Base-by-base conservation (phyloP, 2,329 filamentous ascomycete genomes). In the Colletotrichum plurivorum region DNA sequence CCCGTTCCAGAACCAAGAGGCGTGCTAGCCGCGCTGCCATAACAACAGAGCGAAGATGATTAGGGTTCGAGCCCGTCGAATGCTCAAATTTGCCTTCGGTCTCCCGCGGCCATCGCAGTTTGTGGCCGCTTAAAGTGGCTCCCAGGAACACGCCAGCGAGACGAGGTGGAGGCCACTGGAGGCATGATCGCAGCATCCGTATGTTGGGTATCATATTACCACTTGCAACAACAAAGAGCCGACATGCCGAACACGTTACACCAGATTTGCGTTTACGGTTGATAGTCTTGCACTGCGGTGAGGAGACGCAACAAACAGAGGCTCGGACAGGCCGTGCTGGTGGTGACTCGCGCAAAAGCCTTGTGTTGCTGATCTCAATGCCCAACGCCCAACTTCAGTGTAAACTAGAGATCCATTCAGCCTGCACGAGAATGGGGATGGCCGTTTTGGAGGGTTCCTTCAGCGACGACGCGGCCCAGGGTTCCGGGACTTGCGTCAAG, bases 351-450 rank as follows among this genome's bases (percentile, higher is more conserved):
- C 49, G 57, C 41, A 22, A 22, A 57, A 56, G 51, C 45, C 56
- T 51, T 55, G 51, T 52, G 45, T 43, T 56, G 58, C 58, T 56
- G 58, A 67, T 63, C 64, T 63, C 64, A 31, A 43, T 63, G 64
- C 60, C 65, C 60, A 54, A 68, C 53, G 48, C 59, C 65, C 48
- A 43, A 58, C n/a, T 48, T 53, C 39, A 39, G 31, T 41, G 63
- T 36, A 57, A 63, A 8, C 25, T 2, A 53, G 15, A n/a, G 27
- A 59, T 27, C 49, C 18, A 61, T 39, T 46, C 31, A 20, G 20
- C 16, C 31, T 61, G 18, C 31, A 41, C 18, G 43, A 36, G 22
- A 16, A 20, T 16, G 22, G 22, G 53, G 22, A 46, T 20, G 25
- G 13, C 43, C 9, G 16, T 58, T 22, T 51, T 25, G 48, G 27